Percentiles rank a stretch among this genome's conserved stretches.
Evolutionary conservation across 2,329 filamentous ascomycete species (phyloP).

Genomic region (Xylariaceae sp.): DNA sequence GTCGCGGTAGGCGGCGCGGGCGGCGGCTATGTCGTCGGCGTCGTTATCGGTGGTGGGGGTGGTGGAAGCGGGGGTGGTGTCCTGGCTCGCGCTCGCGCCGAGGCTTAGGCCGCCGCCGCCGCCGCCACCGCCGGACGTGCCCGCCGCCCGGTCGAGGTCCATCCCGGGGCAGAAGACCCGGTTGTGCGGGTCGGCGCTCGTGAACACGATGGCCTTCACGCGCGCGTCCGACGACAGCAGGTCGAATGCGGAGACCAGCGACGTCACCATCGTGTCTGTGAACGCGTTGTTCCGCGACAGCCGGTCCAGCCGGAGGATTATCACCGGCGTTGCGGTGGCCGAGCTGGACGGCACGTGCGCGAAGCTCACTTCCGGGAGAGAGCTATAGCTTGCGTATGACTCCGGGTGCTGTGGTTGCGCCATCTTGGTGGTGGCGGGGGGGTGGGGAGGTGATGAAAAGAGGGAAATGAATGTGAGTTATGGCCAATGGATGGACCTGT

Average conservation of each 20-base stretch:
- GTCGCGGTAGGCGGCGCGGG: constrained; percentile 48
- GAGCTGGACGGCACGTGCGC: constrained; percentile 58
- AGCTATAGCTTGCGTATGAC: constrained; percentile 19
- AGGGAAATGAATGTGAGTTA: neutral
- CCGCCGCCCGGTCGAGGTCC: constrained; percentile 51
- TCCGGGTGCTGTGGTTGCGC: constrained; percentile 14
- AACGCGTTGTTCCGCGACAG: constrained; percentile 73
- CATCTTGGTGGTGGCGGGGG: constrained; percentile 4
- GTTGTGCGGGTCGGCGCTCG: constrained; percentile 55
- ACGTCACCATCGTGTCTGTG: constrained; percentile 66
- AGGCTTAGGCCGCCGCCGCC: constrained; percentile 3
- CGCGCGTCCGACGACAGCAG: constrained; percentile 59
- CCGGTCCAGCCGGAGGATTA: constrained; percentile 69
- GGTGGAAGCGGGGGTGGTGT: no score
- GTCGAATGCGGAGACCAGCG: constrained; percentile 61
- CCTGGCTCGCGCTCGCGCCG: neutral
- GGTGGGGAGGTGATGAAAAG: neutral
- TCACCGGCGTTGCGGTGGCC: constrained; percentile 62
- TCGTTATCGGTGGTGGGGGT: neutral
- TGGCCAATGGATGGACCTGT: neutral
- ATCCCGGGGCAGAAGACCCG: constrained; percentile 64
- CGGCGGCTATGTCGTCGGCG: neutral
- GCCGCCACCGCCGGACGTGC: constrained; percentile 19
- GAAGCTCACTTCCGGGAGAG: constrained; percentile 52
- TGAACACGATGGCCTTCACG: constrained; percentile 61